A percentile compares a stretch with the other conserved stretches of the same genome.
phyloP scores from a whole-genome alignment of 768 basidiomycete species.

The Tephrocybe sp. region DNA sequence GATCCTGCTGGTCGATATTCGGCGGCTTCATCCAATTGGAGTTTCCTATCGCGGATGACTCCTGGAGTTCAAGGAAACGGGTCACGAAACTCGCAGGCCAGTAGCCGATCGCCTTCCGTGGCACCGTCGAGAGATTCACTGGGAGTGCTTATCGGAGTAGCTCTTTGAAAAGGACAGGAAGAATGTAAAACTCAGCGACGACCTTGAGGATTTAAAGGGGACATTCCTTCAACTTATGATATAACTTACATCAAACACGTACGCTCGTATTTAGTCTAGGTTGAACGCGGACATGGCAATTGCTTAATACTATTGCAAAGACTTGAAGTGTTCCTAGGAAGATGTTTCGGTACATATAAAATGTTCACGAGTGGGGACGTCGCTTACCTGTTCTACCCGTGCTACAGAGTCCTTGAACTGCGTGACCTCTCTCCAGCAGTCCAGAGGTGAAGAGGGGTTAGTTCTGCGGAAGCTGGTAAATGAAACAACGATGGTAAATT shows the following conservation, averaged over 20 bases:
- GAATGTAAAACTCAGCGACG: constrained; percentile 9
- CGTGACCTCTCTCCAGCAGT: constrained; percentile 75
- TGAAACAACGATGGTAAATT: not conserved
- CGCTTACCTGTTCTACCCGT: constrained; percentile 64
- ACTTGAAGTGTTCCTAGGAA: constrained; percentile 65
- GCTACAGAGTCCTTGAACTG: constrained; percentile 71
- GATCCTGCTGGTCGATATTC: constrained; percentile 16
- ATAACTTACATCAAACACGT: constrained; percentile 6
- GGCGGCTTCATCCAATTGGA: constrained; percentile 17
- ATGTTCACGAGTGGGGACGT: constrained; percentile 2
- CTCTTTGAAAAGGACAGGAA: constrained; percentile 15
- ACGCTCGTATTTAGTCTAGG: constrained; percentile 1
- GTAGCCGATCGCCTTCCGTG: constrained; percentile 9
- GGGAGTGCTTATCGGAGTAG: constrained; percentile 19
- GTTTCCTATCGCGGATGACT: constrained; percentile 14
- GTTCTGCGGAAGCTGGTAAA: constrained; percentile 35
- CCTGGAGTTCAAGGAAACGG: constrained; percentile 8
- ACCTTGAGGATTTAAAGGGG: constrained; percentile 6
- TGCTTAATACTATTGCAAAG: constrained; percentile 39
- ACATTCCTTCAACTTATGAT: constrained; percentile 4
- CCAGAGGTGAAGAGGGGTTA: constrained; percentile 51
- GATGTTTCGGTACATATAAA: constrained; percentile 5
- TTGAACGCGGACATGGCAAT: constrained; percentile 4
- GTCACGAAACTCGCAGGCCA: constrained; percentile 15
- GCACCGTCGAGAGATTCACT: constrained; percentile 13